Base-by-base conservation (phyloP, 257 asterid species). In the Salvia hispanica region DNA sequence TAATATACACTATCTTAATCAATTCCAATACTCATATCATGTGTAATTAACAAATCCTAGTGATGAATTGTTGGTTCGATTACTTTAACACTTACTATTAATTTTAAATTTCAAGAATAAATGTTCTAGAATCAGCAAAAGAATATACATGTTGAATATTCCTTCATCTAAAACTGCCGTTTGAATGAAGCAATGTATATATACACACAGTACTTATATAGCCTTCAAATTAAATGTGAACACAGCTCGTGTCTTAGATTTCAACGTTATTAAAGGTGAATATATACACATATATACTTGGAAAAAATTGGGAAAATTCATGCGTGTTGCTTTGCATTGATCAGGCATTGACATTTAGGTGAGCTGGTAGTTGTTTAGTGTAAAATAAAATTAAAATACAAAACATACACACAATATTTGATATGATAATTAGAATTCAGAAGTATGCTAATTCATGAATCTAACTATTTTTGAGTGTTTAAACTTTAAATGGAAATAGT, bases 151-250 rank as follows among this genome's bases (percentile, higher is more conserved):
- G 62, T 64, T 34, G 73, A 70, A 58, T 69, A 69, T 62, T 70
- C 47, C 28, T 34, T 25, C 69, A 11, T 75, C 21, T 40, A 33
- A 0, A 39, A 57, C 31, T 14, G 72, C 58, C 61, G 76, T 70
- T 69, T 63, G 72, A 63, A 57, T 3, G 51, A 50, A 57, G 71
- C 76, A 75, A 70, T 66, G 47, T 11, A 69, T 7, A 48, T 15
- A n/a, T n/a, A n/a, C n/a, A n/a, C n/a, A n/a, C n/a, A n/a, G 56
- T 10, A 34, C 21, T 18, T 18, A 18, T 18, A 48, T 14, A 18
- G 25, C 60, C 60, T 40, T 28, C 58, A 37, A 34, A 34, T 3
- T 34, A 34, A 21, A 28, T 52, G 56, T 62, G 62, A 16, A 72
- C 18, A 18, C 21, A 18, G 39, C 37, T 34, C 18, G 40, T 37